Percentiles rank a stretch among this genome's conserved stretches.
phyloP scores from a whole-genome alignment of 179 eudicot species.

The Vitellaria paradoxa region DNA sequence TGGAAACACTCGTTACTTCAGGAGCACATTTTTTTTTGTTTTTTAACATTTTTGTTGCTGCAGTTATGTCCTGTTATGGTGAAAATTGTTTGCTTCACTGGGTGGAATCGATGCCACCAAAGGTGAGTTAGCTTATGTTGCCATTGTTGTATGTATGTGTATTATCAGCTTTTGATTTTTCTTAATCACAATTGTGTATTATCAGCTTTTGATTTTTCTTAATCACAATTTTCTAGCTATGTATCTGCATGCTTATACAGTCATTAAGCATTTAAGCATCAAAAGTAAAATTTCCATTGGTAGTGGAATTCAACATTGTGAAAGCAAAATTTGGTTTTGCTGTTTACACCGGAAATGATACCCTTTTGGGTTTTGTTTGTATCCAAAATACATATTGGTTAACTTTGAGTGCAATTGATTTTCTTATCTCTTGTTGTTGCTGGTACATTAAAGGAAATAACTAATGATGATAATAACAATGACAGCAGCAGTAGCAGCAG shows the following conservation, averaged over 20 bases:
- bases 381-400: neutral
- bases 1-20: constrained; percentile 94
- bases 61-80: constrained; percentile 92
- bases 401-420: neutral
- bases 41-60: constrained; percentile 72
- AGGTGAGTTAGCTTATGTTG: constrained; percentile 19
- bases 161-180: neutral
- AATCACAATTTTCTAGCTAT: neutral
- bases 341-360: neutral
- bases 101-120: constrained; percentile 99
- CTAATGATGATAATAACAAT: neutral
- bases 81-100: constrained; percentile 98
- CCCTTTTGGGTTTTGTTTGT: neutral
- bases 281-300: neutral
- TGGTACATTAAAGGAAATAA: neutral
- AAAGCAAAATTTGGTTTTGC: neutral
- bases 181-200: neutral
- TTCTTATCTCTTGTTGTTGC: neutral
- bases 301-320: neutral
- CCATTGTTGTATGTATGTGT: constrained; percentile 4
- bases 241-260: neutral
- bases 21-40: constrained; percentile 80
- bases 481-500: neutral
- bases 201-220: neutral
- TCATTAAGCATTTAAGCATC: constrained; percentile 6